phyloP scores from a whole-genome alignment of 202 grass and related monocot species.

The Musa balbisiana region DNA sequence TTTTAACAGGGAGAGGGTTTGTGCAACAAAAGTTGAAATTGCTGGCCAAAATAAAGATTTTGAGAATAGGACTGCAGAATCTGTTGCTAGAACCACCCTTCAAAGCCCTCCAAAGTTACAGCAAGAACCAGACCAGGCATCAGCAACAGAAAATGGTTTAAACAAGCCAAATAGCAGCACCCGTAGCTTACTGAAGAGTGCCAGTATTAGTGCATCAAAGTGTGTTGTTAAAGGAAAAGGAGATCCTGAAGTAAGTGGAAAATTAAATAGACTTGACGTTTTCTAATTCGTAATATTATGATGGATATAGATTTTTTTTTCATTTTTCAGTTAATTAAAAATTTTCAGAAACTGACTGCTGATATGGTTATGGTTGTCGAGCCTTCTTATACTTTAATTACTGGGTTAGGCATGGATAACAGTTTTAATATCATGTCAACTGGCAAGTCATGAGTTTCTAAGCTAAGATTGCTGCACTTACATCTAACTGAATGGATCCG shows the following conservation, averaged over 20 bases:
- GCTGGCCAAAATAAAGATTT: conserved; percentile 47
- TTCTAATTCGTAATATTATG: conserved; percentile 1
- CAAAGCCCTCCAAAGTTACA: conserved; percentile 53
- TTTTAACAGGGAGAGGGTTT: conserved; percentile 73
- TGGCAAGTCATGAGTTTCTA: neutral
- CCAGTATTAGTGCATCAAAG: conserved; percentile 92
- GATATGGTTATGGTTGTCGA: neutral
- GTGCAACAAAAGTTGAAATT: conserved; percentile 47
- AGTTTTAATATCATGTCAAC: neutral
- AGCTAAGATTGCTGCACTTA: neutral
- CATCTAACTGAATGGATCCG: neutral
- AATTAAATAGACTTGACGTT: neutral
- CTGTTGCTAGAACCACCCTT: conserved; percentile 39
- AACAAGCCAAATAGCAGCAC: conserved; percentile 30
- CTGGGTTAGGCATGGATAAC: neutral
- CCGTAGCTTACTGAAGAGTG: conserved; percentile 65
- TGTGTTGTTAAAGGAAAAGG: conserved; percentile 53
- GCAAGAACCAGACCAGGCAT: conserved; percentile 19
- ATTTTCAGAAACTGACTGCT: neutral
- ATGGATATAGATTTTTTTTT: neutral
- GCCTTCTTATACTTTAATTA: neutral
- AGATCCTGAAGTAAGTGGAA: conserved; percentile 44
- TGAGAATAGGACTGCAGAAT: conserved; percentile 51
- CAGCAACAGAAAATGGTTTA: conserved; percentile 16
- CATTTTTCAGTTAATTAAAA: neutral